Evolutionary conservation across 805 yeast species (phyloP).

Genomic region (Wickerhamiella lipophila): DNA sequence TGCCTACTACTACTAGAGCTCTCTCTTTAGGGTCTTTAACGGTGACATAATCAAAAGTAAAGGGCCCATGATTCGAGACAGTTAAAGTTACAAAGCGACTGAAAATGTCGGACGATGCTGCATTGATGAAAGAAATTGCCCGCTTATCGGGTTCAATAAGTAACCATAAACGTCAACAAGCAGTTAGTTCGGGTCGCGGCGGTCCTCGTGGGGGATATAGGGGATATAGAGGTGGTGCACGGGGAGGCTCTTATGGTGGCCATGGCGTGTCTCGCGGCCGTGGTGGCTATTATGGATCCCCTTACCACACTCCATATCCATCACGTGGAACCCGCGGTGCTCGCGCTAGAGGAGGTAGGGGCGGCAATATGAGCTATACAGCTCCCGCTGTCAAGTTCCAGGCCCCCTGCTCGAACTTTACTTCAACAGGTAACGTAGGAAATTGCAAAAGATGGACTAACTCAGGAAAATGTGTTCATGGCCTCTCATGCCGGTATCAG

Average conservation of each 20-base stretch:
- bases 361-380: not conserved
- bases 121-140: constrained; percentile 13
- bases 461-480: constrained; percentile 43
- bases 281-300: not conserved
- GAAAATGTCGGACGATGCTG: constrained; percentile 6
- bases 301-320: not conserved
- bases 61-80: not conserved
- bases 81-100: not conserved
- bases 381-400: constrained; percentile 12
- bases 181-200: not conserved
- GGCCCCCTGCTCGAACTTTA: constrained; percentile 24
- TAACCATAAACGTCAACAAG: constrained; percentile 8
- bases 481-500: constrained; percentile 38
- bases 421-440: constrained; percentile 22
- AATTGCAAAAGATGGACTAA: constrained; percentile 11
- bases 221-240: constrained; percentile 8
- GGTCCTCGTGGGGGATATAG: constrained; percentile 10
- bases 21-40: no score
- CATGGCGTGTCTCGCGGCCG: not conserved
- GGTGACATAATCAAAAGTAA: not conserved
- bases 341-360: not conserved
- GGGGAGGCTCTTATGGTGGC: not conserved
- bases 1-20: no score
- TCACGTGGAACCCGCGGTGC: not conserved
- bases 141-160: constrained; percentile 14